These are phyloP conservation scores for Liriodendron chinense DNA, from an alignment of 164 flowering plant species.

Conservation along the genomic window DNA sequence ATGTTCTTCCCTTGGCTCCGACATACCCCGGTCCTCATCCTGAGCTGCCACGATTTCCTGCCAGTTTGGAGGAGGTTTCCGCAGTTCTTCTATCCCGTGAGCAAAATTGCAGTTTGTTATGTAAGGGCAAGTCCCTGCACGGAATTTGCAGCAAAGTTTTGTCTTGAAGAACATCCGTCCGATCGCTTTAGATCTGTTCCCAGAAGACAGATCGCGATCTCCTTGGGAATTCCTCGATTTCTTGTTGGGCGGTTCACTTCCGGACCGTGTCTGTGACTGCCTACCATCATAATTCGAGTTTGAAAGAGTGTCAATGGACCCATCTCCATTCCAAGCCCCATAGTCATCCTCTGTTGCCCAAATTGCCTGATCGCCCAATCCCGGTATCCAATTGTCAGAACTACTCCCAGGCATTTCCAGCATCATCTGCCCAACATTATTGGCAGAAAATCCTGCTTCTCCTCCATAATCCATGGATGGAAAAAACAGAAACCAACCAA, in stretches of 20 bases:
- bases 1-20: conserved; percentile 78
- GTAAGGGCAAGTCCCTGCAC: conserved; percentile 90
- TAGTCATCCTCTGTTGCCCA: conserved; percentile 99
- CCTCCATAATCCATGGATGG: conserved; percentile 49
- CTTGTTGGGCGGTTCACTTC: conserved; percentile 67
- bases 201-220: conserved; percentile 24
- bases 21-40: conserved; percentile 45
- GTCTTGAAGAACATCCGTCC: conserved; percentile 98
- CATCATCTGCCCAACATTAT: conserved; percentile 49
- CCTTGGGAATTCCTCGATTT: conserved; percentile 51
- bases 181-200: conserved; percentile 64
- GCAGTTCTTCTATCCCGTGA: conserved; percentile 84
- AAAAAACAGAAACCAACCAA: neutral
- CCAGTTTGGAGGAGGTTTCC: conserved; percentile 97
- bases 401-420: conserved; percentile 27
- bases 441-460: conserved; percentile 38
- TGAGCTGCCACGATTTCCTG: conserved; percentile 91
- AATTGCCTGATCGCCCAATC: conserved; percentile 46
- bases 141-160: conserved; percentile 90
- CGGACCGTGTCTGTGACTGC: conserved; percentile 42
- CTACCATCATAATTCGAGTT: conserved; percentile 48
- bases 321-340: conserved; percentile 56
- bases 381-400: conserved; percentile 45
- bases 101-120: conserved; percentile 95
- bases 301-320: conserved; percentile 30